Base-by-base conservation (phyloP, 2,329 filamentous ascomycete species). In the Tolypocladium ovalisporum region DNA sequence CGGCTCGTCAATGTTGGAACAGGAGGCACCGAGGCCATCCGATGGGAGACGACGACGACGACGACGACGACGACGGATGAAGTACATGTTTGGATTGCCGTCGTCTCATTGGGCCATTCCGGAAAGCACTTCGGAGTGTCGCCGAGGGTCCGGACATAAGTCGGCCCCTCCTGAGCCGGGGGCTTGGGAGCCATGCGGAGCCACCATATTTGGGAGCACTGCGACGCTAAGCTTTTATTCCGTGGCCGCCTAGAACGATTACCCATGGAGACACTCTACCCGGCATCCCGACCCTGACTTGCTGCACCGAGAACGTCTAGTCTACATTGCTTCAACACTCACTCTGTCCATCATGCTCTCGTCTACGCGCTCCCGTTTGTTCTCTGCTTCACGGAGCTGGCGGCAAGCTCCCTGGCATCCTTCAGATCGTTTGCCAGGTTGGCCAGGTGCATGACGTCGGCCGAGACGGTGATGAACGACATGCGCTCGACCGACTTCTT, bases 401-500 rank as follows among this genome's bases (percentile, higher is more conserved):
- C 61, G 35, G 61, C 55, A 42, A 61, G 35, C 34, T 59, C 58
- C 24, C 58, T 36, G 10, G 60, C 58, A 35, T 57, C 35, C 32
- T 59, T 52, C 52, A 69, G 54, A 29, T 64, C 61, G 54, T 62
- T 54, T 1, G 56, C 61, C 62, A 69, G 58, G 35, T 53, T 56
- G 9, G 52, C 40, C 39, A 68, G 56, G 34, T 66, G 62, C 44
- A 64, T 22, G 12, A 66, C 61, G n/a, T 68, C 67, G 7, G 62
- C 63, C 22, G 63, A 56, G 37, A 64, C 40, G 10, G 57, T 54
- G 32, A 66, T 62, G 29, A 65, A 61, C 54, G 63, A 61, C 65
- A 70, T 63, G 56, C 64, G 57, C 60, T 69, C 62, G 8, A 58
- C 58, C 2, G 62, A 59, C 60, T 68, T 61, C 58, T 60, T 60